phyloP scores from a whole-genome alignment of 176 grass and related monocot genomes.

The Aegilops longissima region DNA sequence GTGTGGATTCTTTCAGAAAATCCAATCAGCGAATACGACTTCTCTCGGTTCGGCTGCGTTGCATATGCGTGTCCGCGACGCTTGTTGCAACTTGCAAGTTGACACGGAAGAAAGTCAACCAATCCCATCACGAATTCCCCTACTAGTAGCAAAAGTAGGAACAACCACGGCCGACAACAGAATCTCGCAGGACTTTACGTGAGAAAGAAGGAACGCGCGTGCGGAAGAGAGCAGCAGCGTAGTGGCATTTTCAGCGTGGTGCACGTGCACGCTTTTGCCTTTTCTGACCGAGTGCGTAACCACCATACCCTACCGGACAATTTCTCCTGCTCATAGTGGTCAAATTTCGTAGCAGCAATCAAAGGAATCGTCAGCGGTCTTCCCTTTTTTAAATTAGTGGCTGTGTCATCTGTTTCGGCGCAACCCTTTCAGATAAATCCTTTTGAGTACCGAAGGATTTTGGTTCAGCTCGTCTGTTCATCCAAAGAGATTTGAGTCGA shows the following conservation, averaged over 20 bases:
- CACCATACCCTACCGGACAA: background rate
- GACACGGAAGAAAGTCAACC: slow-evolving; percentile 16
- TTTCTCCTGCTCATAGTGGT: background rate
- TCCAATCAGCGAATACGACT: background rate
- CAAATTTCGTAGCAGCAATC: background rate
- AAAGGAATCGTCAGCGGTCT: background rate
- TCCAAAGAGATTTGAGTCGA: no score
- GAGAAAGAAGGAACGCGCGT: slow-evolving; percentile 7
- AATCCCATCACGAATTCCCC: background rate
- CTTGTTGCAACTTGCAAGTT: background rate
- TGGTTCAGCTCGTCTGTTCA: background rate
- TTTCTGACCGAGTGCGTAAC: slow-evolving; percentile 13
- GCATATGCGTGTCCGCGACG: background rate
- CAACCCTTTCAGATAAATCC: background rate
- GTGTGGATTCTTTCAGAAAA: background rate
- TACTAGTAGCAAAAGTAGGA: background rate
- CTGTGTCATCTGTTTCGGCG: background rate
- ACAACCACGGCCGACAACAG: background rate
- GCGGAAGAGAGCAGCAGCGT: background rate
- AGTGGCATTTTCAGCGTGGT: slow-evolving; percentile 21
- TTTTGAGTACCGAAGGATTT: background rate
- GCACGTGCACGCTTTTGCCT: slow-evolving; percentile 22
- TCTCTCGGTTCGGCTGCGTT: background rate
- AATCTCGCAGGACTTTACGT: slow-evolving; percentile 9
- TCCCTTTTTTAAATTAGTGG: background rate